Evolutionary conservation across 1,284 basidiomycete genomes (phyloP).

Genomic region (Chondrostereum purpureum): DNA sequence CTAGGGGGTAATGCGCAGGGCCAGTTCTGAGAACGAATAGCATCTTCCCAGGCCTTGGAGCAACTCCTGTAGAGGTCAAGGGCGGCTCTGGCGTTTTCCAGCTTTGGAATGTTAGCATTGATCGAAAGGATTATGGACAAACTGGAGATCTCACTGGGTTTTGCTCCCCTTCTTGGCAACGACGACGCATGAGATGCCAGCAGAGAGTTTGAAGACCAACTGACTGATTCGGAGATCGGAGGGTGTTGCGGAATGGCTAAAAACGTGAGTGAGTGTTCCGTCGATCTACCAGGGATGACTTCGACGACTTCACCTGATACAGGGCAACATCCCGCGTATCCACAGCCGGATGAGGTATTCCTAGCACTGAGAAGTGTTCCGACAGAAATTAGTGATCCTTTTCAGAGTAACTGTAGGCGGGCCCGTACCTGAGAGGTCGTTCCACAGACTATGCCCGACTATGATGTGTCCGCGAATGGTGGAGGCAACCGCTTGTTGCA

Average conservation of each 20-base stretch:
- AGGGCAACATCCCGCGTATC: constrained; percentile 75
- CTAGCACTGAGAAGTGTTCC: constrained; percentile 47
- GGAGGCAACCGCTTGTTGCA: constrained; percentile 59
- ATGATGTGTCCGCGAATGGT: constrained; percentile 61
- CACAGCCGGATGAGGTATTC: constrained; percentile 75
- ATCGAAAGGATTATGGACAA: no score
- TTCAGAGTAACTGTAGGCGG: constrained; percentile 7
- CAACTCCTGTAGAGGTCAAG: constrained; percentile 73
- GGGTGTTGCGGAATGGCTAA: constrained; percentile 63
- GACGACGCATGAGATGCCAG: constrained; percentile 73
- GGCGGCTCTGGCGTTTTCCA: constrained; percentile 71
- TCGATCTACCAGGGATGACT: background rate
- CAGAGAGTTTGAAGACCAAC: constrained; percentile 70
- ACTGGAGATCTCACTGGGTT: constrained; percentile 55
- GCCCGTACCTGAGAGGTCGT: constrained; percentile 62
- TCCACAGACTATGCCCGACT: constrained; percentile 72
- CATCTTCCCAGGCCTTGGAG: constrained; percentile 58
- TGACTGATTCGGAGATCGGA: constrained; percentile 56
- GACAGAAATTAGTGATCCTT: constrained; percentile 9
- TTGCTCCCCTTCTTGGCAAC: constrained; percentile 62
- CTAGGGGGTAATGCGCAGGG: constrained; percentile 70
- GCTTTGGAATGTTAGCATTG: constrained; percentile 34
- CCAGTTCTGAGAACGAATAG: constrained; percentile 58
- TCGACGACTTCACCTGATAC: constrained; percentile 42
- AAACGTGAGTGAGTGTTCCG: constrained; percentile 7